Evolutionary conservation across 768 basidiomycete genomes (phyloP), one percentile per base, ranked within the genome.

Genomic region (Strobilomyces confusus): DNA sequence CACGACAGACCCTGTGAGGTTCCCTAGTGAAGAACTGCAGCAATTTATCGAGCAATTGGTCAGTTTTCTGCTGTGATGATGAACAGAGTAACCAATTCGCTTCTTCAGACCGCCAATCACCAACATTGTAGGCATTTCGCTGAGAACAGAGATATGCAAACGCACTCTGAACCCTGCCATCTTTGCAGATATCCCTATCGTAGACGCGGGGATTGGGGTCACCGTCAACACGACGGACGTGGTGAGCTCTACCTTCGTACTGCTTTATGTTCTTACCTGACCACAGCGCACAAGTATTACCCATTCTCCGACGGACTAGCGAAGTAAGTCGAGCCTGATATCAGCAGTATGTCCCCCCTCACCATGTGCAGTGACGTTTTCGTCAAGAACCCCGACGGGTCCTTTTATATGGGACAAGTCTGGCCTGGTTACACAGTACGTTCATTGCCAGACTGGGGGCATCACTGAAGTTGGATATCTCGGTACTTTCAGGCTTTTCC

Each of bases 371-470:
- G 85, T n/a, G 77, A 80, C 44, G 78, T 82, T 0, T 91, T 84
- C 67, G 79, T 92, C 47, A 88, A 81, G 59, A 89, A 91, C 64
- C 84, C 83, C 0, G 84, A 91, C 60, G 83, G 82, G 0, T 77
- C 82, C 34, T 78, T 84, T 60, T 90, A 86, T 65, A 63, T 88
- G 1, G 89, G 89, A 12, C 77, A 83, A 62, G 87, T 89, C 9
- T 90, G 86, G 87, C 87, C 88, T 15, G 86, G 88, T 22, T 84
- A 80, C 67, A 84, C 85, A 8, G 86, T 82, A 33, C 17, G 75
- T 63, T 32, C 29, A 4, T 8, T 43, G 15, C 5, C 14, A 11
- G 6, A 6, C 13, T 19, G n/a, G 13, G 5, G n/a, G n/a, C n/a
- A 42, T n/a, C 14, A 3, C 13, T 34, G 7, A 11, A 17, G 33